Base-by-base conservation (phyloP, 1,284 basidiomycete genomes). In the Ustilago shanxiensis region DNA sequence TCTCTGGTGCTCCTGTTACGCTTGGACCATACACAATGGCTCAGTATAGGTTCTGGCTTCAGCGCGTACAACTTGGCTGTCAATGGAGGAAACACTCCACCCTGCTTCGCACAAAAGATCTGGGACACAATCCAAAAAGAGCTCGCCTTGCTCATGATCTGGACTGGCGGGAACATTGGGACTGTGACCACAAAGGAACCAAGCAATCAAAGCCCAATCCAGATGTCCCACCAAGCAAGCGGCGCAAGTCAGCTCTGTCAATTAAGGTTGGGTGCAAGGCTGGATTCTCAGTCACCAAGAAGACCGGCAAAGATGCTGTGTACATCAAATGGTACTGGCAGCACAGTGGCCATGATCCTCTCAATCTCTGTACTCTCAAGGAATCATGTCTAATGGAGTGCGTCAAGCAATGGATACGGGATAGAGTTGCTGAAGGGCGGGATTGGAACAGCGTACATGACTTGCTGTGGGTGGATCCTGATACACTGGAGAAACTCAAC, bases 11-110 rank as follows among this genome's bases (percentile, higher is more conserved):
- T 20, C 8, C 44, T 20, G 44, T 45, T 20, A 45, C 22, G 2
- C 18, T 45, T 45, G 44, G 44, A 9, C 44, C 44, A 22, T 22
- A 13, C 20, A 45, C 22, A 20, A 5, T n/a, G 22, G 4, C 4
- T 7, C 44, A n/a, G n/a, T n/a, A n/a, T n/a, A n/a, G n/a, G n/a
- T n/a, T n/a, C n/a, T n/a, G n/a, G n/a, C n/a, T n/a, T n/a, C n/a
- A n/a, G n/a, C n/a, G n/a, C n/a, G n/a, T 45, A 3, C 44, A 45
- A n/a, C 44, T 45, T 45, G 44, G 44, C 22, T 45, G 44, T 45
- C 44, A 45, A 2, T 45, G 44, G 44, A n/a, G n/a, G 4, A 45
- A 6, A 16, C 7, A n/a, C 22, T n/a, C 18, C n/a, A 11, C 22
- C 44, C 22, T n/a, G n/a, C n/a, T n/a, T n/a, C 44, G 22, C 8